A percentile compares a stretch with the other conserved stretches of the same genome.
phyloP scores from a whole-genome alignment of 1,284 basidiomycete species.

The Pascua guehoae region DNA sequence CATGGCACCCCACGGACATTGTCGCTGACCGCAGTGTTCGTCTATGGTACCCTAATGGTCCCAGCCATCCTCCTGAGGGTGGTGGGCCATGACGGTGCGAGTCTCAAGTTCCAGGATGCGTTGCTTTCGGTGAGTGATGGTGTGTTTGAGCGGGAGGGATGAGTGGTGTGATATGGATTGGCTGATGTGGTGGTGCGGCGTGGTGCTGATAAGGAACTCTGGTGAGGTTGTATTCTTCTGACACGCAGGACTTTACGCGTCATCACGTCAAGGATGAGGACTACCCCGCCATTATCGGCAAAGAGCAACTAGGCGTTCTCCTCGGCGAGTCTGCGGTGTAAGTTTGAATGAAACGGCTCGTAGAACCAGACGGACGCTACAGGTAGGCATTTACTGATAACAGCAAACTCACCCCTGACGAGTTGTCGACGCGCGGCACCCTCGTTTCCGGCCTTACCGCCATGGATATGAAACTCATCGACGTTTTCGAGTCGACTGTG shows the following conservation, averaged over 20 bases:
- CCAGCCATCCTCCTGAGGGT: slow-evolving; percentile 65
- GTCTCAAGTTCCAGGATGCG: slow-evolving; percentile 60
- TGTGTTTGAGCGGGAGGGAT: too few relatives aligned
- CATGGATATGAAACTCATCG: slow-evolving; percentile 60
- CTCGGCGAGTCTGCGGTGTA: slow-evolving; percentile 10
- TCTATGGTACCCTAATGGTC: slow-evolving; percentile 79
- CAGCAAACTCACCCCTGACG: slow-evolving; percentile 35
- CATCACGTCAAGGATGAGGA: slow-evolving; percentile 63
- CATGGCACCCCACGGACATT: neutral
- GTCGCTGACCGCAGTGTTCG: slow-evolving; percentile 59
- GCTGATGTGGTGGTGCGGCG: neutral
- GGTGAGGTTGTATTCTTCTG: neutral
- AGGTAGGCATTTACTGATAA: slow-evolving; percentile 33
- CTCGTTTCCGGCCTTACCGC: slow-evolving; percentile 63
- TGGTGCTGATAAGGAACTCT: slow-evolving; percentile 4
- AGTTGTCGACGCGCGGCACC: slow-evolving; percentile 64
- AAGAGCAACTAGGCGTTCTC: slow-evolving; percentile 14
- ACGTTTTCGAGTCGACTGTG: slow-evolving; percentile 66
- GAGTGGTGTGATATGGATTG: too few relatives aligned
- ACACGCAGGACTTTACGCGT: slow-evolving; percentile 64
- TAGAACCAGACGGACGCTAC: too few relatives aligned
- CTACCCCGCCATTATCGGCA: slow-evolving; percentile 69
- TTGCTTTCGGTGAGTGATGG: slow-evolving; percentile 51
- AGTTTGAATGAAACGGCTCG: neutral
- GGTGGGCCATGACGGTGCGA: slow-evolving; percentile 58